These are phyloP conservation scores for Ophiobolus disseminans DNA, from an alignment of 2,329 filamentous ascomycete species.

Conservation along the genomic window DNA sequence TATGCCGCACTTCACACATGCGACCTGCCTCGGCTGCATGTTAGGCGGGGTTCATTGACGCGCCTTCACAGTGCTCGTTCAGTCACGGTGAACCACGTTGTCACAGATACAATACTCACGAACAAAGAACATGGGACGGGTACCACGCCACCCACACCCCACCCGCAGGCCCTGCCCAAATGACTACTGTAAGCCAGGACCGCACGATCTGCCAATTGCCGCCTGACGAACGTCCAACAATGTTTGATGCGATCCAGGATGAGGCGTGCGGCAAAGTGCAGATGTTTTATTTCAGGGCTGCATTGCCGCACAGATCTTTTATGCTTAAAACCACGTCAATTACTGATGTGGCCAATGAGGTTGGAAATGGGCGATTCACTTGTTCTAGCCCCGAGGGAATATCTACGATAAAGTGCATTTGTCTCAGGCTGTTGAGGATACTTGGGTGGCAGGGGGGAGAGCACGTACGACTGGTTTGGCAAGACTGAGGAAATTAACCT, in stretches of 20 bases:
- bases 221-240: slow-evolving; percentile 11
- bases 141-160: too few species aligned
- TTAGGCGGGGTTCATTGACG: too few species aligned
- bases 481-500: too few species aligned
- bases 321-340: slow-evolving; percentile 29
- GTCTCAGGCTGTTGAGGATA: neutral
- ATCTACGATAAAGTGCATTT: neutral
- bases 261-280: slow-evolving; percentile 14
- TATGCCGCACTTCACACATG: neutral
- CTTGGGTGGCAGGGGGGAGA: too few species aligned
- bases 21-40: too few species aligned
- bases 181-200: too few species aligned
- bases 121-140: too few species aligned
- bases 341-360: slow-evolving; percentile 15
- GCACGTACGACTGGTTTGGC: too few species aligned
- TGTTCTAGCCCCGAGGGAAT: slow-evolving; percentile 2
- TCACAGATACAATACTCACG: too few species aligned
- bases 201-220: slow-evolving; percentile 20
- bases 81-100: neutral
- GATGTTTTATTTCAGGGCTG: slow-evolving; percentile 21
- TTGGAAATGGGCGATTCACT: neutral
- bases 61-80: neutral
- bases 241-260: slow-evolving; percentile 7
- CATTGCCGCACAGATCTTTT: slow-evolving; percentile 20
- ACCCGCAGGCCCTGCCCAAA: too few species aligned